Evolutionary conservation across 768 basidiomycete species (phyloP).

Genomic region (Termitomyces sp.): DNA sequence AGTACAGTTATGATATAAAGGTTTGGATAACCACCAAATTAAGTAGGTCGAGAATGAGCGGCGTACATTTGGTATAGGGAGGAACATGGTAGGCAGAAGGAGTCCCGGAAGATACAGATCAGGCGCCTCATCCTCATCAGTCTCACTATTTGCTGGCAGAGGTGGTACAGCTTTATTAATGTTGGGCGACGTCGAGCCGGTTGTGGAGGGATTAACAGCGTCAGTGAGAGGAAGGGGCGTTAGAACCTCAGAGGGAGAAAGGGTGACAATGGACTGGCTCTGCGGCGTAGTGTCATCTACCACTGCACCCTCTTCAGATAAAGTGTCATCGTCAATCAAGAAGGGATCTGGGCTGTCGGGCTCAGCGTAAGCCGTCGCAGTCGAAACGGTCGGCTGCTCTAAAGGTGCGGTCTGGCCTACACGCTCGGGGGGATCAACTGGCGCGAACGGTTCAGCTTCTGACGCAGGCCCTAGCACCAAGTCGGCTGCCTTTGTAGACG

Average conservation of each 20-base stretch:
- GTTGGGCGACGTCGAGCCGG: slow-evolving; percentile 28
- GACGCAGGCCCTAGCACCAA: not conserved
- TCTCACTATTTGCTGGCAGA: slow-evolving; percentile 34
- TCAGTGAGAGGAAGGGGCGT: slow-evolving; percentile 25
- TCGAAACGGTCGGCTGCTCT: slow-evolving; percentile 19
- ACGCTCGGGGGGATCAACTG: not conserved
- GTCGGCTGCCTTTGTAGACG: not conserved
- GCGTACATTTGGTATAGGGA: slow-evolving; percentile 89
- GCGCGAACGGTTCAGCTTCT: not conserved
- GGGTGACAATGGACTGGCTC: slow-evolving; percentile 18
- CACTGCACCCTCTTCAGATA: slow-evolving; percentile 32
- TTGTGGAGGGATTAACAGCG: slow-evolving; percentile 13
- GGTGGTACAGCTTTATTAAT: slow-evolving; percentile 54
- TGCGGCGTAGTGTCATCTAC: slow-evolving; percentile 16
- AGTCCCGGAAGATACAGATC: slow-evolving; percentile 66
- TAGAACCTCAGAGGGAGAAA: slow-evolving; percentile 39
- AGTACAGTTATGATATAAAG: slow-evolving; percentile 40
- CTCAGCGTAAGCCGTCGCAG: slow-evolving; percentile 30
- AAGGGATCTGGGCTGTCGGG: slow-evolving; percentile 56
- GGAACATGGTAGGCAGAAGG: slow-evolving; percentile 70
- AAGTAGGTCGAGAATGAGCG: slow-evolving; percentile 41
- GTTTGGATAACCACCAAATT: slow-evolving; percentile 56
- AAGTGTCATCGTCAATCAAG: slow-evolving; percentile 52
- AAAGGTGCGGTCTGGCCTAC: not conserved
- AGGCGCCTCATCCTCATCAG: slow-evolving; percentile 47